Evolutionary conservation across 192 early-diverging fungal genomes (phyloP), one percentile per base, ranked within the genome.

Genomic region (Coemansia sp.): DNA sequence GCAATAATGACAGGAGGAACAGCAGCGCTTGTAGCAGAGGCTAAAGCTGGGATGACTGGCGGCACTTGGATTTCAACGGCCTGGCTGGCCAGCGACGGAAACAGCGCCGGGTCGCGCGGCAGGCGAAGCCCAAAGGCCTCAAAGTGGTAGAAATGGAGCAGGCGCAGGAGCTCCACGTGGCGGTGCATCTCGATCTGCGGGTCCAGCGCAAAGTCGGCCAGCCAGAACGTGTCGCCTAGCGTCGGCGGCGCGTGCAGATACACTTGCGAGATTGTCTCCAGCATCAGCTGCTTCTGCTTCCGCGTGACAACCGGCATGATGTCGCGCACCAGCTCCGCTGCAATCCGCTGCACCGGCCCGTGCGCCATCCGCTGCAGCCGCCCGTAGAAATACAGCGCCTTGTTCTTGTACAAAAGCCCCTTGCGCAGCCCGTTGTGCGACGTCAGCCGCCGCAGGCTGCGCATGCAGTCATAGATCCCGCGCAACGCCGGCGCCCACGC

Each of bases 141-240:
- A 21, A 44, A 29, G 3, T 78, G 75, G 49, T 78, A 78, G 10
- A 71, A 78, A 47, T 78, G 75, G 31, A 78, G 32, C 22, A 78
- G 27, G 29, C 75, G 23, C 27, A 78, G 28, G 1, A 78, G 69
- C 62, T 78, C 75, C 0, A 78, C 75, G 59, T 78, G 75, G 11
- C 75, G 51, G 30, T 78, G 75, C 75, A 78, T 78, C 51, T 78
- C 75, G 58, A 78, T 58, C 48, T 71, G 64, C 47, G 75, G 75
- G 40, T 78, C 69, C 14, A 78, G 40, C 14, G 58, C 54, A 51
- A 57, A 68, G 11, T 78, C 75, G 0, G 65, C 56, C 23, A 78
- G 62, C 75, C 75, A 78, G 21, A 64, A 68, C 22, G 65, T 44
- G 9, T 78, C 75, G 2, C 28, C 18, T 10, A 78, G 21, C 9